Evolutionary conservation across 495 filamentous ascomycete genomes (phyloP), one percentile per base, ranked within the genome.

Genomic region (Cairneyella variabilis): DNA sequence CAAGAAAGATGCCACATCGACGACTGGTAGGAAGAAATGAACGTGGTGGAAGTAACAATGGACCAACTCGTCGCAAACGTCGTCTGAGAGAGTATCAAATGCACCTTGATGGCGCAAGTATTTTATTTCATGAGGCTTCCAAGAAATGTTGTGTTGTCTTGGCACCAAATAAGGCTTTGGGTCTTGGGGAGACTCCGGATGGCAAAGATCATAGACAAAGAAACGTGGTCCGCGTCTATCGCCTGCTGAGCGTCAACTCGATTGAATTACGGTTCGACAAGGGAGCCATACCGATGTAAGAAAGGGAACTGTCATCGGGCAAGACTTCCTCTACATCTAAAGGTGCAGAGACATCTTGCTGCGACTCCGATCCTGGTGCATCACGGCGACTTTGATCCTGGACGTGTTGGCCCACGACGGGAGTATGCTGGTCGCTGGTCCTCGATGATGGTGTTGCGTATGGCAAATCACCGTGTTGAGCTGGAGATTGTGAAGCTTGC

Each of bases 21-120:
- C 58, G 11, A 74, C 59, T 2, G 71, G 72, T 21, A 72, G 45
- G 14, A 73, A 61, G 10, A 71, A 66, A 54, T 74, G 69, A 4
- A 74, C 69, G 49, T 74, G 65, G 21, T 65, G 58, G 34, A 74
- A 66, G 22, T 54, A 62, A 25, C 62, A 60, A 16, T 55, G 57
- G 10, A 57, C 30, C 37, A 57, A 42, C 3, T 62, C 32, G 34
- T 64, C 57, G 18, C 59, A 57, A 1, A 62, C 41, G 17, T 62
- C 56, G 32, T 62, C 51, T 3, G 51, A 36, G 25, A 53, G 40
- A 9, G 23, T 48, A 42, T 20, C 38, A 36, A 59, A 59, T 27
- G 34, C 51, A 23, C 56, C 51, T 38, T 54, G 40, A 32, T 53
- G 42, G 21, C 50, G 56, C 44, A 59, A 34, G 37, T 54, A 59